Evolutionary conservation across 2,329 filamentous ascomycete species (phyloP).

Genomic region (Aureobasidium mangrovei): DNA sequence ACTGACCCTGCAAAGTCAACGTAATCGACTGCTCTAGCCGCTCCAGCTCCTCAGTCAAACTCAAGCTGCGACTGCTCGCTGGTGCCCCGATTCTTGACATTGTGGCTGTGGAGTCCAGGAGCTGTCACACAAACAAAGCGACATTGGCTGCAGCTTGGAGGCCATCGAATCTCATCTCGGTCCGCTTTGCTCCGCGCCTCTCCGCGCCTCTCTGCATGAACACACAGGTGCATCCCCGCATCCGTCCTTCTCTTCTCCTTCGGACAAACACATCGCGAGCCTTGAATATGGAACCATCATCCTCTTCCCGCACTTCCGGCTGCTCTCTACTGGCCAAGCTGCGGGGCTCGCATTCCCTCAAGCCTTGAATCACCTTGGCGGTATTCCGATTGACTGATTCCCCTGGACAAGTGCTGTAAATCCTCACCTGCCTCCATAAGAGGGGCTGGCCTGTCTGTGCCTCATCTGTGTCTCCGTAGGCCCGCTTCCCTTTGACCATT

Average conservation of each 20-base stretch:
- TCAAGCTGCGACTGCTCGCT: conserved; percentile 48
- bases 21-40: conserved; percentile 95
- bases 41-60: conserved; percentile 89
- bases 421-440: background rate
- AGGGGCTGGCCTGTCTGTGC: conserved; percentile 1
- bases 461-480: background rate
- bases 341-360: conserved; percentile 1
- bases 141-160: background rate
- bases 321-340: conserved; percentile 1
- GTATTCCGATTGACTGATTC: background rate
- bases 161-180: background rate
- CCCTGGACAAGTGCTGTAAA: background rate
- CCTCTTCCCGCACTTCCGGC: background rate
- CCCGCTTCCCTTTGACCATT: background rate
- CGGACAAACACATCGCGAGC: conserved; percentile 7
- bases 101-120: background rate
- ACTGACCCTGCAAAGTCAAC: conserved; percentile 75
- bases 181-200: background rate
- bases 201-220: background rate
- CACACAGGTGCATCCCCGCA: conserved; percentile 7
- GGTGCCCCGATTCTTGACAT: conserved; percentile 42
- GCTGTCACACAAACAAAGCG: background rate
- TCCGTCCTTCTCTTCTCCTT: background rate
- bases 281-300: background rate
- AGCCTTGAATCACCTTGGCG: background rate